Evolutionary conservation across 306 rosid species (phyloP).

Genomic region (Potentilla sterilis): DNA sequence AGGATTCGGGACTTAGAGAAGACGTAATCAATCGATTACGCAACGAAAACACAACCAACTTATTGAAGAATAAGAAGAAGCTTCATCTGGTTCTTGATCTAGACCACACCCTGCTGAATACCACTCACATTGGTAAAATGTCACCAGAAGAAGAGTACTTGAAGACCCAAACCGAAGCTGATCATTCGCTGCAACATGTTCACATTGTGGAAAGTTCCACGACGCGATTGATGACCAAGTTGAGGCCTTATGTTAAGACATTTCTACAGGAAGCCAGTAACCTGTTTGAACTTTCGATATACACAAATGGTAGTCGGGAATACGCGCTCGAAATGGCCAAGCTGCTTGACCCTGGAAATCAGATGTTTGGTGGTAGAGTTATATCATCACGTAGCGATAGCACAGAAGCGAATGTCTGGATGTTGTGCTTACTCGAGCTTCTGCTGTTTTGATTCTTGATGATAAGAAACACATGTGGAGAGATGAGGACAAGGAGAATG

Average conservation of each 20-base stretch:
- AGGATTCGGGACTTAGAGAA: constrained; percentile 69
- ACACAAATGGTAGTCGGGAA: not conserved
- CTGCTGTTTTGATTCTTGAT: no score
- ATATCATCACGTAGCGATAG: no score
- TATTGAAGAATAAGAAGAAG: constrained; percentile 44
- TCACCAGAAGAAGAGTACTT: not conserved
- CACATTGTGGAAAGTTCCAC: not conserved
- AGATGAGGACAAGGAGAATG: no score
- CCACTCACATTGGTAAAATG: constrained; percentile 46
- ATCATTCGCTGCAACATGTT: not conserved
- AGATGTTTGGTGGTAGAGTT: not conserved
- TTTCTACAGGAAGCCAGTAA: not conserved
- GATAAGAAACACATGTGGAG: no score
- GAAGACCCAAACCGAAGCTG: not conserved
- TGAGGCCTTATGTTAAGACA: not conserved
- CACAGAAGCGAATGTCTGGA: no score
- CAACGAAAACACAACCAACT: constrained; percentile 49
- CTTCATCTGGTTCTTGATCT: constrained; percentile 83
- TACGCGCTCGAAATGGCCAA: not conserved
- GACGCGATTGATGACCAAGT: not conserved
- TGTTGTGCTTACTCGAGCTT: no score
- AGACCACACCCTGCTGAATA: constrained; percentile 78
- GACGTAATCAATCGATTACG: constrained; percentile 69
- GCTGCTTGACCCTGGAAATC: not conserved
- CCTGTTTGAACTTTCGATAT: not conserved